Evolutionary conservation across 352 stramenopile species (phyloP).

Genomic region (Globisporangium parvum): DNA sequence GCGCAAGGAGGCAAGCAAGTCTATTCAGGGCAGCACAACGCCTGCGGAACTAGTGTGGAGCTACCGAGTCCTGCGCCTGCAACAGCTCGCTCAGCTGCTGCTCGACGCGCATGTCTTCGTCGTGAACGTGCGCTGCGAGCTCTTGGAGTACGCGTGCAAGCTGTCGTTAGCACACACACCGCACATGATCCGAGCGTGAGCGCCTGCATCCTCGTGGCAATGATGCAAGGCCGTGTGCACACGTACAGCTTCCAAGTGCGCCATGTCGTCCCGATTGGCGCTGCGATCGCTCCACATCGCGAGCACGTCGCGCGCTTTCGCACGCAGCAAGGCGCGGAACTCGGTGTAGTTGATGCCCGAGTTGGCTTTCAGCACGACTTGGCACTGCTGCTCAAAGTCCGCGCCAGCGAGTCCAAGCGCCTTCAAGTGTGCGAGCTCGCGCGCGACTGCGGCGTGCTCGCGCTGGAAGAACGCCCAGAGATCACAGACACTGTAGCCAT

Average conservation of each 20-base stretch:
- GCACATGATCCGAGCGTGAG: neutral
- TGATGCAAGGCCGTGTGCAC: neutral
- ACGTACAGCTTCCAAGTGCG: neutral
- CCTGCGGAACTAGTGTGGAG: no score
- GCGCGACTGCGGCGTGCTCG: slow-evolving; percentile 53
- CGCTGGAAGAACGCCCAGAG: slow-evolving; percentile 70
- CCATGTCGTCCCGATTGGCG: neutral
- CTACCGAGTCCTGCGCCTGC: no score
- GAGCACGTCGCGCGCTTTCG: slow-evolving; percentile 35
- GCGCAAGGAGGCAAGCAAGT: no score
- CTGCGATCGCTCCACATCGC: neutral
- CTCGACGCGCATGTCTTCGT: neutral
- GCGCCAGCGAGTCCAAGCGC: slow-evolving; percentile 42
- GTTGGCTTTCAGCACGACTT: slow-evolving; percentile 72
- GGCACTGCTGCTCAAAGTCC: slow-evolving; percentile 65
- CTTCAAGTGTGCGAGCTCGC: slow-evolving; percentile 58
- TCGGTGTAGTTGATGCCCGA: slow-evolving; percentile 73
- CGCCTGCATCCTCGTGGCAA: neutral
- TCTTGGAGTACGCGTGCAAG: slow-evolving; percentile 4
- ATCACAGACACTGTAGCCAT: slow-evolving; percentile 62
- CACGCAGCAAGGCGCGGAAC: slow-evolving; percentile 47
- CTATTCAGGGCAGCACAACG: no score
- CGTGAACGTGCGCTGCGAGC: slow-evolving; percentile 1
- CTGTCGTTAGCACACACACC: neutral
- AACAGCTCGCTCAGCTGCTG: neutral